phyloP scores from a whole-genome alignment of 164 flowering plant species.

The Nymphaea colorata region DNA sequence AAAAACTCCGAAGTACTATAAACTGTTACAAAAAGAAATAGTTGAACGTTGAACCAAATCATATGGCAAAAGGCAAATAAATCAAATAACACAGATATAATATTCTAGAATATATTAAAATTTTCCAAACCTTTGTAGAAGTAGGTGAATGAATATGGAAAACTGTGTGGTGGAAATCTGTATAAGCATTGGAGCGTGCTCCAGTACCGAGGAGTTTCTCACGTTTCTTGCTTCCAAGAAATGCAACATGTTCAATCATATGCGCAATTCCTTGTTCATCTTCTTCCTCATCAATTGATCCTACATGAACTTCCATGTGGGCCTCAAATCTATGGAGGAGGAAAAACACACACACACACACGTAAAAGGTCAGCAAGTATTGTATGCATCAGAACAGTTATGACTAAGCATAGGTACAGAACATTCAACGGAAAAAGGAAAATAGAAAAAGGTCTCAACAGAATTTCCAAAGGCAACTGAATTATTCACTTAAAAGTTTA shows the following conservation, averaged over 20 bases:
- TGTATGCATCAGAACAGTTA: no score
- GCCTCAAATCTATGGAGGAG: constrained; percentile 75
- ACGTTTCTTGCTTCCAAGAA: constrained; percentile 98
- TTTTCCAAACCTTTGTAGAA: constrained; percentile 51
- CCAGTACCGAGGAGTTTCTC: constrained; percentile 98
- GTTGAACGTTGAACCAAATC: no score
- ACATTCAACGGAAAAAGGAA: no score
- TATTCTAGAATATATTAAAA: constrained; percentile 1
- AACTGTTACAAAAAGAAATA: no score
- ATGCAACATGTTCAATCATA: constrained; percentile 99
- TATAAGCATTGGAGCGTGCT: constrained; percentile 98
- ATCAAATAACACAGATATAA: no score
- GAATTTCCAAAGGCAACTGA: no score
- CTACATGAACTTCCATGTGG: constrained; percentile 98
- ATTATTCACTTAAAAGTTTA: no score
- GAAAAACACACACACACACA: background rate
- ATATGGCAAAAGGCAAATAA: no score
- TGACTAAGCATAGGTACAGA: no score
- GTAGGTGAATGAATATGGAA: constrained; percentile 97
- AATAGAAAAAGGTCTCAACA: no score
- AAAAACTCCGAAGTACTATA: no score
- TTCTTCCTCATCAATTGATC: constrained; percentile 97
- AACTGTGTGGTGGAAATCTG: constrained; percentile 98
- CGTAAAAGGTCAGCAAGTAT: no score
- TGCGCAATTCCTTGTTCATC: constrained; percentile 99